Evolutionary conservation across 371 early-diverging fungal genomes (phyloP).

Genomic region (Smittium culicis): DNA sequence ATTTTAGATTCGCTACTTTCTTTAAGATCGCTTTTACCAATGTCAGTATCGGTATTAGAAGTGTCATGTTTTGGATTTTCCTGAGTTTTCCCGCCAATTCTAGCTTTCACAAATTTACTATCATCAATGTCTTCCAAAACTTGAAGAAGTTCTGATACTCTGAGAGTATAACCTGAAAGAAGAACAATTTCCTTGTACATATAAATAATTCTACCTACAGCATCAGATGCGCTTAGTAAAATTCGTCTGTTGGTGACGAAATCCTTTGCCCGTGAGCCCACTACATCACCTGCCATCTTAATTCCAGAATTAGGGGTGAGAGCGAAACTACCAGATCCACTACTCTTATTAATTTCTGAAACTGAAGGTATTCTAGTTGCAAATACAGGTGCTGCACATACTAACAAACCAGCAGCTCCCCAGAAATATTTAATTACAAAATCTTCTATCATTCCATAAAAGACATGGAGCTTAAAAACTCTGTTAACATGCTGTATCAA

Average conservation of each 20-base stretch:
- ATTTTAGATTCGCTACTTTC: no score
- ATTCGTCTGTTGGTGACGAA: slow-evolving; percentile 87
- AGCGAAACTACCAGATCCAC: background rate
- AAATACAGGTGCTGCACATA: slow-evolving; percentile 85
- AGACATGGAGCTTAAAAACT: slow-evolving; percentile 63
- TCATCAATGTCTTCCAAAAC: no score
- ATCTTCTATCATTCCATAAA: slow-evolving; percentile 65
- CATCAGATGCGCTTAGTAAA: slow-evolving; percentile 70
- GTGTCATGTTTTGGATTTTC: background rate
- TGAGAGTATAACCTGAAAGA: slow-evolving; percentile 80
- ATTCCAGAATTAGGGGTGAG: slow-evolving; percentile 12
- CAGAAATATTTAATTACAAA: slow-evolving; percentile 84
- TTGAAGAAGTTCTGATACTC: slow-evolving; percentile 60
- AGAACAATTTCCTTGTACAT: slow-evolving; percentile 67
- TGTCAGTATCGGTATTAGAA: slow-evolving; percentile 12
- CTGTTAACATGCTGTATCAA: slow-evolving; percentile 71
- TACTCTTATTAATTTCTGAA: background rate
- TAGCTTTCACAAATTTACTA: slow-evolving; percentile 49
- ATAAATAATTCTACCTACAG: slow-evolving; percentile 66
- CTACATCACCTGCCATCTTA: slow-evolving; percentile 23
- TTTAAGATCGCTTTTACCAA: no score
- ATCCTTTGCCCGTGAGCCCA: slow-evolving; percentile 33
- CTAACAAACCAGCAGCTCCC: slow-evolving; percentile 82
- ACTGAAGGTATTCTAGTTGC: slow-evolving; percentile 38
- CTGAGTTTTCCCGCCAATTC: slow-evolving; percentile 33